phyloP scores from a whole-genome alignment of 129 eudicot species.

The Oenanthe sinensis region DNA sequence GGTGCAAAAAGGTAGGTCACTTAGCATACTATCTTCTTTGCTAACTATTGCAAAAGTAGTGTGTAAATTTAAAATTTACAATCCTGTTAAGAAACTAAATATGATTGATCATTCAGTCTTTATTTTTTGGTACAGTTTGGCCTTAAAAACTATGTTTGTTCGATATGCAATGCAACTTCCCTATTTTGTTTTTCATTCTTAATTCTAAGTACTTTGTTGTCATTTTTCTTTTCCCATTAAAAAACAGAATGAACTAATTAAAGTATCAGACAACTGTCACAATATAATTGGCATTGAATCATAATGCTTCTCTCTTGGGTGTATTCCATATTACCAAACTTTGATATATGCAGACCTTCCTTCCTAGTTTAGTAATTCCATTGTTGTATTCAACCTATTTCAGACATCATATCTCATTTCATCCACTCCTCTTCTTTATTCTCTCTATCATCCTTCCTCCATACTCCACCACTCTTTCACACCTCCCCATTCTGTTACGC shows the following conservation, averaged over 20 bases:
- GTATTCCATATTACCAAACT: background rate
- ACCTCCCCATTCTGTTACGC: background rate
- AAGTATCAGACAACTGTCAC: background rate
- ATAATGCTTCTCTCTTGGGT: background rate
- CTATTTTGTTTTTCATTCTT: background rate
- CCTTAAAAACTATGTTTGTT: background rate
- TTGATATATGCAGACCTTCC: background rate
- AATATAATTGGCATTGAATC: background rate
- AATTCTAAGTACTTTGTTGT: background rate
- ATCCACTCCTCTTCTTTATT: background rate
- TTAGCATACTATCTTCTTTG: background rate
- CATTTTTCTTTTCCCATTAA: background rate
- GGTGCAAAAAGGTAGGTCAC: slow-evolving; percentile 60
- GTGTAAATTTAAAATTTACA: background rate
- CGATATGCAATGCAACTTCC: background rate
- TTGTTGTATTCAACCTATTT: background rate
- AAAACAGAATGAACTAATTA: background rate
- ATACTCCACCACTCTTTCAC: background rate
- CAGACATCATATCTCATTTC: background rate
- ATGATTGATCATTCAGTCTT: background rate
- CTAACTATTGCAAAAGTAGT: background rate
- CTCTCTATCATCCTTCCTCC: background rate
- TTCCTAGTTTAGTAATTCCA: background rate
- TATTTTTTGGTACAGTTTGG: background rate
- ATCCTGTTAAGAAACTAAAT: background rate